Evolutionary conservation across 2,329 filamentous ascomycete genomes (phyloP).

Genomic region (Venturia carpophila): DNA sequence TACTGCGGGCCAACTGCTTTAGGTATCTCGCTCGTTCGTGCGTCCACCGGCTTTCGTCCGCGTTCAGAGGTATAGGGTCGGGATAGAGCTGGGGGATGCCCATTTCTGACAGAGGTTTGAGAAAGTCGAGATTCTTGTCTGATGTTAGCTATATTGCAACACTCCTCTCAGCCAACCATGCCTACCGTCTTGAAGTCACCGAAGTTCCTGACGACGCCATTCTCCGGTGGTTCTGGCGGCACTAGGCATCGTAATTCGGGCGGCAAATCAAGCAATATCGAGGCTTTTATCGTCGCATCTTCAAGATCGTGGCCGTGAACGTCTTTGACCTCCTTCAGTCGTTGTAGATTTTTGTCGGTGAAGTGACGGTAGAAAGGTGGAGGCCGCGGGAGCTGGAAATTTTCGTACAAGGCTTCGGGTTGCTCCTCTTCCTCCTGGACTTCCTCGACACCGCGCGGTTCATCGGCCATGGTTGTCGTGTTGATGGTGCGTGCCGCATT

Average conservation of each 20-base stretch:
- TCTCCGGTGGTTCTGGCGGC: slow-evolving; percentile 65
- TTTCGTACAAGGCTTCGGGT: not conserved
- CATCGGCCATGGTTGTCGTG: not conserved
- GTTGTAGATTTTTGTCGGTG: slow-evolving; percentile 63
- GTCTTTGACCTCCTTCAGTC: slow-evolving; percentile 45
- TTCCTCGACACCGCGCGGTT: not conserved
- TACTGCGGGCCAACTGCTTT: slow-evolving; percentile 70
- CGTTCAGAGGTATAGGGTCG: not conserved
- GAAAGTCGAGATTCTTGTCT: slow-evolving; percentile 14
- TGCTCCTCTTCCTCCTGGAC: not conserved
- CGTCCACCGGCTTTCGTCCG: slow-evolving; percentile 45
- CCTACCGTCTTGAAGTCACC: slow-evolving; percentile 55
- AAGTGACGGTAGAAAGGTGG: slow-evolving; percentile 89
- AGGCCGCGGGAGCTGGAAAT: slow-evolving; percentile 37
- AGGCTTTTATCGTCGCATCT: slow-evolving; percentile 20
- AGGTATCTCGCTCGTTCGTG: slow-evolving; percentile 52
- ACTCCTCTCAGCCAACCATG: slow-evolving; percentile 21
- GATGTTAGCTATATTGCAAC: not conserved
- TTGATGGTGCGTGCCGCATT: not conserved
- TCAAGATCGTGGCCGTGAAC: slow-evolving; percentile 23
- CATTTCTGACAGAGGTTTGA: not conserved
- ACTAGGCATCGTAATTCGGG: slow-evolving; percentile 68
- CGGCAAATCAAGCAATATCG: slow-evolving; percentile 44
- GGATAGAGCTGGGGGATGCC: slow-evolving; percentile 26
- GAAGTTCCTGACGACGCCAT: slow-evolving; percentile 68